Percentiles rank a stretch among this genome's conserved stretches.
phyloP scores from a whole-genome alignment of 495 filamentous ascomycete species.

The Tetracladium setigerum region DNA sequence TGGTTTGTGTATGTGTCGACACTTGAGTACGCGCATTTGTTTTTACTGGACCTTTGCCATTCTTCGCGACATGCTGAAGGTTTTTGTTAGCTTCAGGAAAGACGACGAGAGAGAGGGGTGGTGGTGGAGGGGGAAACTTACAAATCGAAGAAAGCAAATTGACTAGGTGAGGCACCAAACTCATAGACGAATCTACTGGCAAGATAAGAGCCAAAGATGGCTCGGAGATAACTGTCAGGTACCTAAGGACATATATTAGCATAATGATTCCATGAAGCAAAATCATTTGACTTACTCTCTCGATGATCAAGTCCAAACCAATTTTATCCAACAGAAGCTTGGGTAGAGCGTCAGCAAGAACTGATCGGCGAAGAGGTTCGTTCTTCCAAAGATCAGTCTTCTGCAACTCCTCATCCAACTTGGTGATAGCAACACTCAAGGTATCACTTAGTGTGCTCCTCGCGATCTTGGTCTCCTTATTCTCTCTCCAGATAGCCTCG shows the following conservation, averaged over 20 bases:
- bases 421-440: constrained; percentile 84
- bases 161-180: constrained; percentile 84
- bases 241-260: constrained; percentile 45
- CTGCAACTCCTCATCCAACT: constrained; percentile 91
- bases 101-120: too few species aligned
- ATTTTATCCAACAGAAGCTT: constrained; percentile 80
- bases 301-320: constrained; percentile 78
- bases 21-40: neutral
- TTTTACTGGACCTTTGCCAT: constrained; percentile 22
- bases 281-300: constrained; percentile 47
- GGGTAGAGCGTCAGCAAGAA: constrained; percentile 81
- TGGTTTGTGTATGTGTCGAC: neutral
- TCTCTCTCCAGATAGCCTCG: constrained; percentile 94
- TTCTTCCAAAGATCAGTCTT: constrained; percentile 88
- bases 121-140: constrained; percentile 41
- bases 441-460: constrained; percentile 83
- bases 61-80: constrained; percentile 48
- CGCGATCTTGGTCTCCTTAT: constrained; percentile 69
- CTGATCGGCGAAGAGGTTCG: constrained; percentile 62
- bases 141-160: constrained; percentile 99
- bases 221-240: constrained; percentile 83
- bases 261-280: constrained; percentile 1
- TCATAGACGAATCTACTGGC: constrained; percentile 94
- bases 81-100: constrained; percentile 44
- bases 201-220: constrained; percentile 93